phyloP scores from a whole-genome alignment of 495 filamentous ascomycete species.

The Penicillium lividum region DNA sequence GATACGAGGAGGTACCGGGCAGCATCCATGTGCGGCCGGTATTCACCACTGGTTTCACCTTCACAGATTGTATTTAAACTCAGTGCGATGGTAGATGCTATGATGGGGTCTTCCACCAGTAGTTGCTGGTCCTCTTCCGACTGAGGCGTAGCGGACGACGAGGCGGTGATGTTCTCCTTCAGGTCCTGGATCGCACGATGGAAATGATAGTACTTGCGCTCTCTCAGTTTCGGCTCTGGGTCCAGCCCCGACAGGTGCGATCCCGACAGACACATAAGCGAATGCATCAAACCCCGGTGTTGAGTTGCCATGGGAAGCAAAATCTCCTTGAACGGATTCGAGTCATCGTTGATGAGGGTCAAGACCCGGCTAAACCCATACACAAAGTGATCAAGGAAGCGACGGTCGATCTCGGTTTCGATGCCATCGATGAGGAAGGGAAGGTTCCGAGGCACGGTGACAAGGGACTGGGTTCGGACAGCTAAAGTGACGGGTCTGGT shows the following conservation, averaged over 20 bases:
- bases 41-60: conserved; percentile 73
- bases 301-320: conserved; percentile 82
- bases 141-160: conserved; percentile 22
- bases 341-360: conserved; percentile 79
- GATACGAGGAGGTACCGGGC: conserved; percentile 69
- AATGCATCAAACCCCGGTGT: conserved; percentile 89
- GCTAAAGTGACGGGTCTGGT: conserved; percentile 24
- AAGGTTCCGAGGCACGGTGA: conserved; percentile 58
- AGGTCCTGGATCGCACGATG: conserved; percentile 48
- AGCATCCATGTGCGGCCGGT: conserved; percentile 77
- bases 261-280: conserved; percentile 80
- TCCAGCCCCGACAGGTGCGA: conserved; percentile 67
- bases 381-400: conserved; percentile 86
- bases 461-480: conserved; percentile 35
- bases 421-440: conserved; percentile 81
- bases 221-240: conserved; percentile 43
- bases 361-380: conserved; percentile 77
- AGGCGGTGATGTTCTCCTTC: conserved; percentile 46
- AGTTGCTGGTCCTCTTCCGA: conserved; percentile 33
- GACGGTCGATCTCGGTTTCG: conserved; percentile 79
- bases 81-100: conserved; percentile 82
- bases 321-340: conserved; percentile 88
- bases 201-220: conserved; percentile 52
- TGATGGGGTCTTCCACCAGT: conserved; percentile 55
- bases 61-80: conserved; percentile 79